phyloP scores from a whole-genome alignment of 73 alveolate genomes.

The Paramecium primaurelia region DNA sequence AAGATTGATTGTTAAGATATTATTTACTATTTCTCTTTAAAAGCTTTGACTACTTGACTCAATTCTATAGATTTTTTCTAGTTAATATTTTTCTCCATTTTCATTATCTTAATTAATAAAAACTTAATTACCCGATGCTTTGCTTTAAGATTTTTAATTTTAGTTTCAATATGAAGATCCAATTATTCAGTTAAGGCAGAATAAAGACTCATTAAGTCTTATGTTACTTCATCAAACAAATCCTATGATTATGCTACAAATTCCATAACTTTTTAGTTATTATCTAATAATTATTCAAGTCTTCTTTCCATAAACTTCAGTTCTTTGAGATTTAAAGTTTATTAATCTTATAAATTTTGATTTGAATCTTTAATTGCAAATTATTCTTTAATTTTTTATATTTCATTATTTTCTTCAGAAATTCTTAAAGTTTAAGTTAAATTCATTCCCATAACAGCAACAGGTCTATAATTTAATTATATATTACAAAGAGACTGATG shows the following conservation, averaged over 20 bases:
- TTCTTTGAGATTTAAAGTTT: not conserved
- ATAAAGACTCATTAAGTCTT: constrained; percentile 34
- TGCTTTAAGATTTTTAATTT: not conserved
- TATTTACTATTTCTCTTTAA: not conserved
- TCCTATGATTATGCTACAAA: not conserved
- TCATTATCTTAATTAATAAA: not conserved
- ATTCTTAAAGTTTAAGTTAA: constrained; percentile 4
- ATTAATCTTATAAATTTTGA: not conserved
- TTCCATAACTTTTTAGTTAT: not conserved
- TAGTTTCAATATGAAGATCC: not conserved
- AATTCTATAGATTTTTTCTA: not conserved
- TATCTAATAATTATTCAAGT: constrained; percentile 1
- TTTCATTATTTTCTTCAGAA: not conserved
- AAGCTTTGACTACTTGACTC: not conserved
- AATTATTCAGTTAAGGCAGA: not conserved
- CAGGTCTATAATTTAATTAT: not conserved
- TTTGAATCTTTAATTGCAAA: not conserved
- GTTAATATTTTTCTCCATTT: constrained; percentile 12
- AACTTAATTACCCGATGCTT: not conserved
- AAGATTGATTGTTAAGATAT: not conserved
- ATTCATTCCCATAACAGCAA: constrained; percentile 38
- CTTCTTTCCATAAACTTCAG: constrained; percentile 5
- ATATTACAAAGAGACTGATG: constrained; percentile 20
- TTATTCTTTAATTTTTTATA: not conserved
- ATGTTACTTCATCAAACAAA: constrained; percentile 6